Evolutionary conservation across 192 early-diverging fungal species (phyloP).

Genomic region (Podila verticillata): DNA sequence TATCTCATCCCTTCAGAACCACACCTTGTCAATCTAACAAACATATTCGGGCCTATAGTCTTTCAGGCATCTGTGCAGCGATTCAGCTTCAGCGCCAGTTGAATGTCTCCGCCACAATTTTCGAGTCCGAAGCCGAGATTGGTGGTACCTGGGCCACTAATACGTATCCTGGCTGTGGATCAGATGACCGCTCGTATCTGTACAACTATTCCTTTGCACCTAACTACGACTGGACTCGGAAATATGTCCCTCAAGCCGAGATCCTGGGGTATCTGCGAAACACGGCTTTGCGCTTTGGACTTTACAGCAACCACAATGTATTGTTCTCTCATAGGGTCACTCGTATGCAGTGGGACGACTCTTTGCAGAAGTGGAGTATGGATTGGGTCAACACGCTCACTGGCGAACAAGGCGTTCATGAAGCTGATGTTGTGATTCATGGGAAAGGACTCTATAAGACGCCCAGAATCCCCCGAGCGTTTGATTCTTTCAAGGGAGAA

Average conservation of each 20-base stretch:
- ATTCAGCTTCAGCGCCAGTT: conserved; percentile 53
- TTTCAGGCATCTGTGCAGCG: conserved; percentile 53
- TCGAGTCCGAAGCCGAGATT: conserved; percentile 46
- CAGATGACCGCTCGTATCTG: conserved; percentile 53
- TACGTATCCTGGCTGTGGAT: conserved; percentile 55
- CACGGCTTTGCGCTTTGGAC: conserved; percentile 38
- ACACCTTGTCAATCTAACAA: no score
- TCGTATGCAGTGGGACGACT: conserved; percentile 38
- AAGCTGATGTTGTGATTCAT: conserved; percentile 48
- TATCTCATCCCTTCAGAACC: not conserved
- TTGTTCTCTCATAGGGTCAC: conserved; percentile 35
- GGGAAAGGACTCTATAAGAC: conserved; percentile 41
- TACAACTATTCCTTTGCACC: conserved; percentile 58
- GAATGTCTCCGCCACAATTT: conserved; percentile 39
- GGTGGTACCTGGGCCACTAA: conserved; percentile 58
- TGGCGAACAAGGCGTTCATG: conserved; percentile 18
- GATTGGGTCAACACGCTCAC: conserved; percentile 12
- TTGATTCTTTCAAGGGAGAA: conserved; percentile 52
- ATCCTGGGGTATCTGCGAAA: conserved; percentile 16
- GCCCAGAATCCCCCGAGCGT: conserved; percentile 50
- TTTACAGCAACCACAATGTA: conserved; percentile 44
- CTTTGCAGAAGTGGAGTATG: conserved; percentile 24
- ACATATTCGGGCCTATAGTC: conserved; percentile 13
- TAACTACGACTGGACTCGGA: conserved; percentile 52
- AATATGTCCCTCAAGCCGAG: conserved; percentile 37